phyloP scores from a whole-genome alignment of 2,329 filamentous ascomycete species.

The Fusarium sp. region DNA sequence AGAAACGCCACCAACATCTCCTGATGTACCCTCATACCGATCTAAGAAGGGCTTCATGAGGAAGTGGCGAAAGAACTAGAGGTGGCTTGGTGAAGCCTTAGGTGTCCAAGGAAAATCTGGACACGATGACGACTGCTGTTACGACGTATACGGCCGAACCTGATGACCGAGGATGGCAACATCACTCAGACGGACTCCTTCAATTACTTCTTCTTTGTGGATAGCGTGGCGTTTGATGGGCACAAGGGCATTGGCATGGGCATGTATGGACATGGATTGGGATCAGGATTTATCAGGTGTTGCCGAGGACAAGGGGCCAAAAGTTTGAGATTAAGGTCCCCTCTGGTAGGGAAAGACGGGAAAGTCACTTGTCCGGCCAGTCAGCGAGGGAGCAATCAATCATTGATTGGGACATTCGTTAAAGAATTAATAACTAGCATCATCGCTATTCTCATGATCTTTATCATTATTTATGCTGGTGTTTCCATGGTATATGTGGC shows the following conservation, averaged over 20 bases:
- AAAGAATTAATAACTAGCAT: slow-evolving; percentile 40
- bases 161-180: slow-evolving; percentile 38
- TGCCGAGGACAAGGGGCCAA: slow-evolving; percentile 15
- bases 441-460: slow-evolving; percentile 36
- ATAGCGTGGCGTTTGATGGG: slow-evolving; percentile 41
- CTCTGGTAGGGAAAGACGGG: slow-evolving; percentile 42
- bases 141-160: slow-evolving; percentile 38
- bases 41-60: slow-evolving; percentile 45
- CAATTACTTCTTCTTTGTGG: slow-evolving; percentile 28
- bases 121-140: slow-evolving; percentile 21
- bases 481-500: slow-evolving; percentile 8
- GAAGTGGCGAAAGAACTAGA: slow-evolving; percentile 42
- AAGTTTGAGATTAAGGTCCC: slow-evolving; percentile 28
- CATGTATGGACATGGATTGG: neutral
- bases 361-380: slow-evolving; percentile 21
- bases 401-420: slow-evolving; percentile 33
- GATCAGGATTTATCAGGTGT: slow-evolving; percentile 8
- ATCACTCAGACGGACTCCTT: slow-evolving; percentile 27
- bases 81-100: slow-evolving; percentile 6
- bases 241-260: neutral
- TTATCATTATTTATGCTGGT: slow-evolving; percentile 11
- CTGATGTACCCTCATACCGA: slow-evolving; percentile 47
- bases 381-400: slow-evolving; percentile 16
- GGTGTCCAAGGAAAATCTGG: slow-evolving; percentile 8
- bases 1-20: slow-evolving; percentile 53